Evolutionary conservation across 306 rosid genomes (phyloP).

Genomic region (Psophocarpus tetragonolobus): DNA sequence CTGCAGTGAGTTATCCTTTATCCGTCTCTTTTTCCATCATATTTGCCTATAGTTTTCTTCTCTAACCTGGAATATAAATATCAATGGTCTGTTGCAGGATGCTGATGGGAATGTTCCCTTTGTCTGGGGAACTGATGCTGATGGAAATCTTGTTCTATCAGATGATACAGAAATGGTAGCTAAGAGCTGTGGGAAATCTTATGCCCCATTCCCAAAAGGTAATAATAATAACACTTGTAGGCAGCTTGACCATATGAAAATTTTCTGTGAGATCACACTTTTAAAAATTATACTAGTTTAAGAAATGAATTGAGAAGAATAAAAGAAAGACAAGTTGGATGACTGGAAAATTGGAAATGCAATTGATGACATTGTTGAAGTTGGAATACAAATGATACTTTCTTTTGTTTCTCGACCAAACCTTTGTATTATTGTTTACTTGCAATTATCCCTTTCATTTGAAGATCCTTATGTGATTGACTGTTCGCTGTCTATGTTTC

Average conservation of each 20-base stretch:
- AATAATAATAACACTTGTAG: conserved; percentile 18
- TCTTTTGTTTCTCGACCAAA: neutral
- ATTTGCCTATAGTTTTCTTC: conserved; percentile 14
- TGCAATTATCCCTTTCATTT: conserved; percentile 11
- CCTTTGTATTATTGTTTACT: conserved; percentile 1
- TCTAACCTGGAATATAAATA: conserved; percentile 4
- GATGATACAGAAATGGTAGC: conserved; percentile 66
- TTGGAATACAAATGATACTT: neutral
- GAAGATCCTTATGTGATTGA: neutral
- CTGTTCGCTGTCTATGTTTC: neutral
- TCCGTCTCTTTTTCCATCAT: conserved; percentile 1
- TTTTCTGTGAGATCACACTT: neutral
- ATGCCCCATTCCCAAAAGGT: conserved; percentile 97
- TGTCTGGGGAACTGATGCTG: conserved; percentile 96
- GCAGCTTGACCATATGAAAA: conserved; percentile 16
- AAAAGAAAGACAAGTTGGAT: conserved; percentile 10
- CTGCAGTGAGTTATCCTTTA: conserved; percentile 65
- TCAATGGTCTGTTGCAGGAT: conserved; percentile 53
- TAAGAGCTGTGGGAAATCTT: conserved; percentile 89
- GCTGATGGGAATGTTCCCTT: conserved; percentile 84
- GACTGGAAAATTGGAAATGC: conserved; percentile 24
- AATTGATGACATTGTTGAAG: neutral
- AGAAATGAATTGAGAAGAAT: conserved; percentile 5
- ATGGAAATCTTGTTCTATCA: conserved; percentile 77
- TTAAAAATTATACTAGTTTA: neutral